Evolutionary conservation across 2,329 filamentous ascomycete genomes (phyloP), one percentile per base, ranked within the genome.

Genomic region (Pezicula neosporulosa): DNA sequence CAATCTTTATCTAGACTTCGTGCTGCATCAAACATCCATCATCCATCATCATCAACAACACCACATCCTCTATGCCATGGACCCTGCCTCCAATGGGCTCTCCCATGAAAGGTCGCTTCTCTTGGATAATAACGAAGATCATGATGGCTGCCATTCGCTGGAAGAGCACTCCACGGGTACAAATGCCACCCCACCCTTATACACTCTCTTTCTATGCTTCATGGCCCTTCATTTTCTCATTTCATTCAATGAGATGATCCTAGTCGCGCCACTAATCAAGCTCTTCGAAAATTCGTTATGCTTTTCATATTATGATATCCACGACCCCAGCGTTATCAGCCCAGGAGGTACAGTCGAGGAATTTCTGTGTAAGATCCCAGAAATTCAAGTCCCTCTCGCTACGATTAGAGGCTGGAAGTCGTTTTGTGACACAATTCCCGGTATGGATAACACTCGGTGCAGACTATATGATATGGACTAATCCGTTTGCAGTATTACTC

Each of bases 171-270:
- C 12, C n/a, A 19, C 15, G 24, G 10, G 16, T 19, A 10, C 4
- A 1, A 19, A 24, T 19, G 39, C 39, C 21, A n/a, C 21, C n/a
- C 42, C 42, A 27, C n/a, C 42, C n/a, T 27, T 33, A 44, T 28
- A 16, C 42, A 44, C 42, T 6, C 27, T 44, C 10, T 44, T 63
- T 16, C 28, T 62, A 9, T 64, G 61, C 19, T 64, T 65, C 51
- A 65, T 65, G 61, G 50, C 56, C 8, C 55, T 66, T n/a, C 62
- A 66, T 52, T 66, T 66, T 41, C 49, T 64, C 15, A 52, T 66
- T 36, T 61, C 59, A 7, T 64, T 66, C 35, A 55, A 56, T 39
- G 62, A 66, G 46, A 63, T 64, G 15, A 56, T 66, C 1, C 43
- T 65, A 1, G 58, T 66, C 42, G 63, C 60, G 15, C 64, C 63